These are phyloP conservation scores for Podaxis pistillaris DNA, from an alignment of 768 basidiomycete genomes.

Conservation along the genomic window DNA sequence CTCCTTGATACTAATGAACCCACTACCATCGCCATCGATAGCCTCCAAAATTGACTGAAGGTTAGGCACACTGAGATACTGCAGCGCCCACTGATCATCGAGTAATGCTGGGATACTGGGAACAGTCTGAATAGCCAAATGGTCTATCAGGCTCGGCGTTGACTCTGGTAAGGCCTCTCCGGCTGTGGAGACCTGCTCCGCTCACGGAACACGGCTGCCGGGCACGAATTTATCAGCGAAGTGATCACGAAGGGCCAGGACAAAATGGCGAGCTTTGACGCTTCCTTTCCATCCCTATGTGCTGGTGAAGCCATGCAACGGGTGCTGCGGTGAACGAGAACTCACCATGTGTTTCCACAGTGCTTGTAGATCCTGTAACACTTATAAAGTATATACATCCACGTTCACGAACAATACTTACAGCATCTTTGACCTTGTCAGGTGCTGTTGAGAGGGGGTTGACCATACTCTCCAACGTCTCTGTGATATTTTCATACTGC, in stretches of 20 bases:
- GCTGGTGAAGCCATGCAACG: not conserved
- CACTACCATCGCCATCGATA: slow-evolving; percentile 36
- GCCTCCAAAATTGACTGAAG: slow-evolving; percentile 37
- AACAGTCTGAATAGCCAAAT: not conserved
- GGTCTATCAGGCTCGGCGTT: not conserved
- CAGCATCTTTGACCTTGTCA: slow-evolving; percentile 40
- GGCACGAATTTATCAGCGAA: slow-evolving; percentile 24
- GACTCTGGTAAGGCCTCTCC: not conserved
- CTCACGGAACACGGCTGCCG: not conserved
- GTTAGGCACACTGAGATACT: slow-evolving; percentile 31
- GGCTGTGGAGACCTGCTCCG: not conserved
- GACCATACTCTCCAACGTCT: slow-evolving; percentile 12
- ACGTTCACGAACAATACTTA: slow-evolving; percentile 17
- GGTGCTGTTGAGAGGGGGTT: slow-evolving; percentile 33
- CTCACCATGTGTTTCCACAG: slow-evolving; percentile 14
- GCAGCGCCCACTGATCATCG: slow-evolving; percentile 29
- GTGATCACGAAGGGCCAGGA: slow-evolving; percentile 40
- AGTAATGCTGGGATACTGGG: not conserved
- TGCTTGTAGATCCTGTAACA: slow-evolving; percentile 2
- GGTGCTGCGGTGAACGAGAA: not conserved
- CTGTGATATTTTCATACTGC: slow-evolving; percentile 27
- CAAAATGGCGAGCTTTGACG: slow-evolving; percentile 51
- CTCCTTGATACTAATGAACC: slow-evolving; percentile 20
- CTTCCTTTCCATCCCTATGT: slow-evolving; percentile 48
- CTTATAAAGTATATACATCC: not conserved